These are phyloP conservation scores for Thalassiosira allenii DNA, from an alignment of 352 stramenopile species.

Conservation along the genomic window DNA sequence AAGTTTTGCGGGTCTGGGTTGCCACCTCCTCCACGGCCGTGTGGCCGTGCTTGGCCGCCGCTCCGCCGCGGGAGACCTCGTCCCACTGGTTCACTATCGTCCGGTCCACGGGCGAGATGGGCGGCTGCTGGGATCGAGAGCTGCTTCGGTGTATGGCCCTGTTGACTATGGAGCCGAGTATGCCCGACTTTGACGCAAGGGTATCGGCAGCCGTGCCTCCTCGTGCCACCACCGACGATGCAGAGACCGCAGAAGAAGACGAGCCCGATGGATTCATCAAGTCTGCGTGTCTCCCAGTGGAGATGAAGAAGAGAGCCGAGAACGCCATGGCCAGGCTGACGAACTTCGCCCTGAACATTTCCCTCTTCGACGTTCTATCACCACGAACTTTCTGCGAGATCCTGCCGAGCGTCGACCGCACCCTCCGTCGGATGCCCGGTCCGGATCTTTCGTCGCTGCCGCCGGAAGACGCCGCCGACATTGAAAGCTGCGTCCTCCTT, in stretches of 20 bases:
- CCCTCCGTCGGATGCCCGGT: conserved; percentile 18
- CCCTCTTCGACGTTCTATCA: conserved; percentile 22
- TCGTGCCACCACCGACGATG: conserved; percentile 19
- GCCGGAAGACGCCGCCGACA: no score
- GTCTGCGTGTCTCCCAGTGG: conserved; percentile 17
- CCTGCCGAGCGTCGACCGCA: conserved; percentile 12
- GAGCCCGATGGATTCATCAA: not conserved
- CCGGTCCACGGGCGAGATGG: conserved; percentile 24
- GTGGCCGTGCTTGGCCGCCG: not conserved
- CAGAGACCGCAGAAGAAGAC: conserved; percentile 1
- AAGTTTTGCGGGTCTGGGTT: conserved; percentile 62
- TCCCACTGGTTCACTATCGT: conserved; percentile 58
- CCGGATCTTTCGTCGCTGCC: not conserved
- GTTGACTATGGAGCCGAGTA: conserved; percentile 25
- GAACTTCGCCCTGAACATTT: conserved; percentile 33
- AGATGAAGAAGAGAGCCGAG: conserved; percentile 50
- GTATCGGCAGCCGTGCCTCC: conserved; percentile 1
- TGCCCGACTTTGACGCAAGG: conserved; percentile 14
- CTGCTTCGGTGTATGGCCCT: conserved; percentile 10
- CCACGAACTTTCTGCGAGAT: conserved; percentile 28
- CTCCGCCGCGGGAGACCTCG: conserved; percentile 31
- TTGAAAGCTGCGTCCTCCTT: no score
- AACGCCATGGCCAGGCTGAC: conserved; percentile 44
- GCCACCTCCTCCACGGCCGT: conserved; percentile 37
- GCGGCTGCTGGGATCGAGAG: not conserved